phyloP scores from a whole-genome alignment of 345 rosid species.

The Hibiscus mutabilis region DNA sequence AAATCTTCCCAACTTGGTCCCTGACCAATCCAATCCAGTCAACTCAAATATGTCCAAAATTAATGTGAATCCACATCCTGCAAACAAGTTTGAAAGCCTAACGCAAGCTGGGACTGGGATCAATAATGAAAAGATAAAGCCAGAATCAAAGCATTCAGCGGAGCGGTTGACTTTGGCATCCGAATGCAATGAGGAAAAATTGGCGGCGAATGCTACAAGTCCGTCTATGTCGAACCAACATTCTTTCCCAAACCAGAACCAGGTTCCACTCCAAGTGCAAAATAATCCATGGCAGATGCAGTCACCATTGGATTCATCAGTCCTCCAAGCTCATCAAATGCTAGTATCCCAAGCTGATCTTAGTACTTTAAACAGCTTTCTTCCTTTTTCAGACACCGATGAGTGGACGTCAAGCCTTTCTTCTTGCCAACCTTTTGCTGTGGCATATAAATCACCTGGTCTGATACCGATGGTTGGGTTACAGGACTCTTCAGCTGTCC shows the following conservation, averaged over 20 bases:
- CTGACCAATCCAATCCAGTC: conserved; percentile 20
- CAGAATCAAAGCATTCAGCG: conserved; percentile 38
- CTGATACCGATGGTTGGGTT: conserved; percentile 37
- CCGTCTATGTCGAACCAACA: conserved; percentile 23
- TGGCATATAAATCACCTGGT: conserved; percentile 42
- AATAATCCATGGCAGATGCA: conserved; percentile 35
- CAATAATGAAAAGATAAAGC: conserved; percentile 29
- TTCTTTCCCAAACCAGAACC: conserved; percentile 36
- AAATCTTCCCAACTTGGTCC: conserved; percentile 28
- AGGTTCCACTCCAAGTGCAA: conserved; percentile 31
- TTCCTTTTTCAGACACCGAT: conserved; percentile 48
- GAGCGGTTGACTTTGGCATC: conserved; percentile 35
- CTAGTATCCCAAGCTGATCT: conserved; percentile 43
- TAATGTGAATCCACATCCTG: conserved; percentile 29
- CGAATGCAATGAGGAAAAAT: conserved; percentile 37
- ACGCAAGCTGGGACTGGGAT: conserved; percentile 23
- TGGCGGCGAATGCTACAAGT: conserved; percentile 17
- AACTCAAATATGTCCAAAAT: conserved; percentile 35
- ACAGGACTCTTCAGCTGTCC: conserved; percentile 41
- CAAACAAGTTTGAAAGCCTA: conserved; percentile 32
- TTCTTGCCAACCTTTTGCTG: conserved; percentile 42
- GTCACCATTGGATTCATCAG: conserved; percentile 29
- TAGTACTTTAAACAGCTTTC: conserved; percentile 31
- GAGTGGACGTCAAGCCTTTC: conserved; percentile 55
- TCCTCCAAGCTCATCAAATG: conserved; percentile 31